Percentiles rank a stretch among this genome's conserved stretches.
Evolutionary conservation across 1,284 basidiomycete genomes (phyloP).

Genomic region (Cyathus olla): DNA sequence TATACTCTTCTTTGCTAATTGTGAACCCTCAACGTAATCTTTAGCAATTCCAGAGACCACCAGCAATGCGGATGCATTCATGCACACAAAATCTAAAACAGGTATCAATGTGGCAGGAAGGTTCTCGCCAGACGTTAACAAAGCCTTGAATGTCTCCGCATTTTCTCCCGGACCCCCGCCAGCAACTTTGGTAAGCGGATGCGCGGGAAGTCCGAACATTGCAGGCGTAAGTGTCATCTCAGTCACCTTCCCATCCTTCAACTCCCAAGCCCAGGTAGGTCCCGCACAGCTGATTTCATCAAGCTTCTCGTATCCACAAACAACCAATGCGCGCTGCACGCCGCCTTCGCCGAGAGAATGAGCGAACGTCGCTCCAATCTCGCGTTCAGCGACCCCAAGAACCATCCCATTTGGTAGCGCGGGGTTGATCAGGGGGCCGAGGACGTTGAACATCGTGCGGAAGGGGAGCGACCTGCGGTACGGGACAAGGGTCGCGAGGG

Average conservation of each 20-base stretch:
- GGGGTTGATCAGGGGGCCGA: slow-evolving; percentile 97
- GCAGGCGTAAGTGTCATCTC: slow-evolving; percentile 63
- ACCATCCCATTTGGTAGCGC: slow-evolving; percentile 89
- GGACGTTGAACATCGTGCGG: slow-evolving; percentile 97
- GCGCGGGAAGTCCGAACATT: slow-evolving; percentile 80
- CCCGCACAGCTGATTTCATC: slow-evolving; percentile 97
- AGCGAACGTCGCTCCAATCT: slow-evolving; percentile 90
- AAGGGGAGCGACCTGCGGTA: slow-evolving; percentile 91
- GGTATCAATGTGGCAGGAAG: slow-evolving; percentile 66
- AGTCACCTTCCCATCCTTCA: slow-evolving; percentile 64
- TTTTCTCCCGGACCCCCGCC: slow-evolving; percentile 84
- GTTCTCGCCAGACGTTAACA: slow-evolving; percentile 66
- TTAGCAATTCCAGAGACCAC: slow-evolving; percentile 82
- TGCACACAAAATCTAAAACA: slow-evolving; percentile 84
- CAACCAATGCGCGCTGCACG: slow-evolving; percentile 89
- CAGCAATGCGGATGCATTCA: slow-evolving; percentile 88
- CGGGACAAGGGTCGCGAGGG: slow-evolving; percentile 87
- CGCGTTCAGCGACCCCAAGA: slow-evolving; percentile 88
- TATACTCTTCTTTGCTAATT: slow-evolving; percentile 80
- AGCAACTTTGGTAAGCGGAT: slow-evolving; percentile 78
- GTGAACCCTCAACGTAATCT: slow-evolving; percentile 80
- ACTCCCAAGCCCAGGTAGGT: slow-evolving; percentile 83
- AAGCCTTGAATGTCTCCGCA: slow-evolving; percentile 68
- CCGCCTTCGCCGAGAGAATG: slow-evolving; percentile 77
- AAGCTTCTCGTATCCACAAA: slow-evolving; percentile 92